Evolutionary conservation across 305 asterid species (phyloP).

Genomic region (Plantago lanceolata): DNA sequence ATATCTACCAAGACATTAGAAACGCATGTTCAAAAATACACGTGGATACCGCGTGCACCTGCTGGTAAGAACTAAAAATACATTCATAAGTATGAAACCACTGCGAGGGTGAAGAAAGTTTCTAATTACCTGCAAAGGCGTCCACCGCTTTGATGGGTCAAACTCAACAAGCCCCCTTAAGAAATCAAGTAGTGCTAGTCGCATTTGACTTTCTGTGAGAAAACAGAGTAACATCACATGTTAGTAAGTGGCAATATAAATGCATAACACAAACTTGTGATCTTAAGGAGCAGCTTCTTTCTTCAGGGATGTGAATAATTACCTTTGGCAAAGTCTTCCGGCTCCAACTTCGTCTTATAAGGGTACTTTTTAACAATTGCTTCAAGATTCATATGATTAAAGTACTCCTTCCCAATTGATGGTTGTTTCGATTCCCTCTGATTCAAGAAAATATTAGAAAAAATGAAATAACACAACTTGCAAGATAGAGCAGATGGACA

Average conservation of each 20-base stretch:
- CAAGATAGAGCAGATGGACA: constrained; percentile 5
- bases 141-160: constrained; percentile 99
- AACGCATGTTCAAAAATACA: no score
- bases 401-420: constrained; percentile 90
- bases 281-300: constrained; percentile 16
- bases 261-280: constrained; percentile 12
- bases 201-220: constrained; percentile 71
- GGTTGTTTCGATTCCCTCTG: constrained; percentile 94
- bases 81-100: constrained; percentile 16
- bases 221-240: constrained; percentile 17
- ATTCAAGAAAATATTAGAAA: constrained; percentile 22
- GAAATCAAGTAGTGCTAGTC: constrained; percentile 86
- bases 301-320: constrained; percentile 25
- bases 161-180: constrained; percentile 94
- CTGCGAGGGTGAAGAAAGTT: constrained; percentile 20
- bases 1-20: no score
- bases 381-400: constrained; percentile 84
- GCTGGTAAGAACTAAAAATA: constrained; percentile 17
- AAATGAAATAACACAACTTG: constrained; percentile 14
- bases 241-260: constrained; percentile 19
- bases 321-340: constrained; percentile 80
- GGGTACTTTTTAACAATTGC: constrained; percentile 79
- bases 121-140: constrained; percentile 84
- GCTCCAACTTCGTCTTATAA: constrained; percentile 64
- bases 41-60: no score